Base-by-base conservation (phyloP, 441 rosid genomes). In the Populus hybrid region DNA sequence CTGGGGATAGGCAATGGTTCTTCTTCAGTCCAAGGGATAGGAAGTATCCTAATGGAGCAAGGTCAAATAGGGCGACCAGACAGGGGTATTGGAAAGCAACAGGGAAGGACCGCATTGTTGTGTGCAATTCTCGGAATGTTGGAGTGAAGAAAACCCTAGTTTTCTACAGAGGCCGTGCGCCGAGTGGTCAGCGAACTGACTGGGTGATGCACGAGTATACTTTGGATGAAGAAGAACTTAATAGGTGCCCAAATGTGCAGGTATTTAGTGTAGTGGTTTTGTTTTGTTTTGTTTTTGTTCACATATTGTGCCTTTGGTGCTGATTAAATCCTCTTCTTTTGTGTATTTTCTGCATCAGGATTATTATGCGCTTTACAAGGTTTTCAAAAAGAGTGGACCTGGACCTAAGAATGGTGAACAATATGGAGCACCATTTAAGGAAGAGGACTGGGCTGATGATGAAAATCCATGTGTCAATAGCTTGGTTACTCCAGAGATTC, bases 151-250 rank as follows among this genome's bases (percentile, higher is more conserved):
- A 95, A 86, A 93, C 99, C 77, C 89, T 95, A 16, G 97, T 95
- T 74, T 95, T 90, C 82, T 90, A 95, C 42, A 83, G 83, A 80
- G 98, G 99, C 14, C 93, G 94, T 10, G 96, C 99, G 14, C 99
- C 98, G 9, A 87, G 2, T 69, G 99, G 98, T 61, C 84, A 86
- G 34, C 85, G 99, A 5, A 93, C 97, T 72, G 95, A 95, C 77
- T 95, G 99, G 99, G 99, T 95, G 69, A 95, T 95, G 99, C 98
- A 95, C 18, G 99, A 95, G 79, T 95, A 95, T 67, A 89, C 94
- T 0, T 72, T 95, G 78, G 93, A 93, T 73, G 99, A 95, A 80
- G 91, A 88, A 54, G 99, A 95, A 65, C 94, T 95, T 5, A 89
- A 83, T 61, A 89, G 96, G 79, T 93, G 96, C 79, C 85, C 83